A percentile compares a stretch with the other conserved stretches of the same genome.
Conservation (phyloP, 352 stramenopile genomes). For the Pythium aristosporum region DNA sequence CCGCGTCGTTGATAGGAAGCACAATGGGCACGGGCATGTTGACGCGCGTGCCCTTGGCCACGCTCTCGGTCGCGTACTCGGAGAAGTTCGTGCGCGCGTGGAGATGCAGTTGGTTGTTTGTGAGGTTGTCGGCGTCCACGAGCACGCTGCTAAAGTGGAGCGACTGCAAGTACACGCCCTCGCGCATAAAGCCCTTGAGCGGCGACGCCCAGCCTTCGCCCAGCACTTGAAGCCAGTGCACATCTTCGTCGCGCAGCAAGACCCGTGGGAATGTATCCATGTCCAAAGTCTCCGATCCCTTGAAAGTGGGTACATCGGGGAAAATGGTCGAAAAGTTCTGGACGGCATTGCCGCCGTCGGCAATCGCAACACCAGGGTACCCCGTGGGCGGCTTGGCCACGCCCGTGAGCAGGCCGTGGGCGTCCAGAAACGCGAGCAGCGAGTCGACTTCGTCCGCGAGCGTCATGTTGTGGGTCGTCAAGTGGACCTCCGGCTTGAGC, state of each 20-base stretch:
- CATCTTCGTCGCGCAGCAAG: slow-evolving; percentile 95
- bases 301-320: slow-evolving; percentile 40
- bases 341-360: slow-evolving; percentile 87
- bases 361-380: slow-evolving; percentile 75
- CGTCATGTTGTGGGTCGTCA: slow-evolving; percentile 94
- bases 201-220: slow-evolving; percentile 96
- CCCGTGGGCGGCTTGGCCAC: slow-evolving; percentile 47
- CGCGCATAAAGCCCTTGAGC: slow-evolving; percentile 97
- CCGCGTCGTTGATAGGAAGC: slow-evolving; percentile 91
- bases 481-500: slow-evolving; percentile 91
- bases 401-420: slow-evolving; percentile 62
- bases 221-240: slow-evolving; percentile 98
- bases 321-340: slow-evolving; percentile 58
- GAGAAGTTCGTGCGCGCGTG: slow-evolving; percentile 91
- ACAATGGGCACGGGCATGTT: slow-evolving; percentile 98
- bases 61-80: slow-evolving; percentile 82
- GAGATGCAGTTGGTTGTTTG: slow-evolving; percentile 75
- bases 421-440: slow-evolving; percentile 60
- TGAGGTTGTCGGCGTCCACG: slow-evolving; percentile 96
- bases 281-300: slow-evolving; percentile 3
- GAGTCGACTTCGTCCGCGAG: slow-evolving; percentile 86
- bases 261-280: slow-evolving; percentile 86
- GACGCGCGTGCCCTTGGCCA: slow-evolving; percentile 87
- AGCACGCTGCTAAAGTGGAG: slow-evolving; percentile 97
- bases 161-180: slow-evolving; percentile 95